A percentile compares a stretch with the other conserved stretches of the same genome.
These are phyloP conservation scores for Tolypocladium pustulatum DNA, from an alignment of 2,329 filamentous ascomycete species.

Conservation along the genomic window DNA sequence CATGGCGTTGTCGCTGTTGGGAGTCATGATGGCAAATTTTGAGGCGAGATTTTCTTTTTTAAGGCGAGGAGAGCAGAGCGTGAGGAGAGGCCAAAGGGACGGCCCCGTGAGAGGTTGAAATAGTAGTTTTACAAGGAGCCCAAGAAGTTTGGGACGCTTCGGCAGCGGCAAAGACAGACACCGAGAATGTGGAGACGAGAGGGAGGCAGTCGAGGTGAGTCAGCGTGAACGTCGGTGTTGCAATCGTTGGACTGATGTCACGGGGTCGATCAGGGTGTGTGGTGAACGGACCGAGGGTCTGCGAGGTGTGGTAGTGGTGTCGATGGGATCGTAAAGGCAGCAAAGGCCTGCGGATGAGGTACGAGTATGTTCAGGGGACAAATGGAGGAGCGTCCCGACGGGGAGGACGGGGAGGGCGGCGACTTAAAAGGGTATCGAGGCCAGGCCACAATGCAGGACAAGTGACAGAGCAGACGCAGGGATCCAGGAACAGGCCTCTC, in stretches of 20 bases:
- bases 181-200: background rate
- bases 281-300: background rate
- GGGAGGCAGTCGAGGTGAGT: background rate
- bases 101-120: background rate
- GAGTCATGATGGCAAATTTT: conserved; percentile 31
- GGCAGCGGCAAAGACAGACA: background rate
- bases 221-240: background rate
- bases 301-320: background rate
- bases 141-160: background rate
- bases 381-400: background rate
- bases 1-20: conserved; percentile 46
- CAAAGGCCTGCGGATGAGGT: background rate
- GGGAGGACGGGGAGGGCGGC: background rate
- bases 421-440: background rate
- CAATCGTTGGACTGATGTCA: background rate
- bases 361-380: background rate
- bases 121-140: background rate
- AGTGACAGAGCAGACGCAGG: background rate
- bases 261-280: background rate
- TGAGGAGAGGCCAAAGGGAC: background rate
- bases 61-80: background rate
- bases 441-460: background rate
- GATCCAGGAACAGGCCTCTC: background rate
- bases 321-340: background rate
- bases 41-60: background rate